Percentiles rank a stretch among this genome's conserved stretches.
Conservation (phyloP, 78 protist genomes). For the Bigelowiella natans region DNA sequence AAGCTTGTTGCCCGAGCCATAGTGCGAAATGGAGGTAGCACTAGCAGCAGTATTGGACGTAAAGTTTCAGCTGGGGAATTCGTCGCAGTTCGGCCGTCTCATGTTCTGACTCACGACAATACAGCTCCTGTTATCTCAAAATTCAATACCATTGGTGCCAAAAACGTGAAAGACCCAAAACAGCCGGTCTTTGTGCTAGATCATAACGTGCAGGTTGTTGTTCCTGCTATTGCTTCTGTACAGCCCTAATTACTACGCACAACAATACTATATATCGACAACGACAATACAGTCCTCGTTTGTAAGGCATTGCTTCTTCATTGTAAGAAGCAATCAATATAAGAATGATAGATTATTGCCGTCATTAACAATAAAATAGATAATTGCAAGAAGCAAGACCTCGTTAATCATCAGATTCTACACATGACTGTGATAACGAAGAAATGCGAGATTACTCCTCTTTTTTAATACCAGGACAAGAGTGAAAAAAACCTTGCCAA, state of each 20-base stretch:
- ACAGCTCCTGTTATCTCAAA: slow-evolving; percentile 35
- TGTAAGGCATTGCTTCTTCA: too few species aligned
- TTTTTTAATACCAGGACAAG: not conserved
- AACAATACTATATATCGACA: too few species aligned
- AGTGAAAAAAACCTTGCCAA: slow-evolving; percentile 41
- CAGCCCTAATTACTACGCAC: too few species aligned
- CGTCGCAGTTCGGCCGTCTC: slow-evolving; percentile 24
- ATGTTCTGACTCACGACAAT: slow-evolving; percentile 41
- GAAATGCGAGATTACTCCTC: too few species aligned
- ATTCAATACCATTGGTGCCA: not conserved
- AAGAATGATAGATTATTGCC: too few species aligned
- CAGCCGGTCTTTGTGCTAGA: slow-evolving; percentile 53
- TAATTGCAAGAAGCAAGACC: too few species aligned
- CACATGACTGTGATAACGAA: too few species aligned
- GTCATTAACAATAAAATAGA: too few species aligned
- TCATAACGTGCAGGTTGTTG: slow-evolving; percentile 53
- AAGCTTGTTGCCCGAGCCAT: not conserved
- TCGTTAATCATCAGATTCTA: too few species aligned
- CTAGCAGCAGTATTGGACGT: not conserved
- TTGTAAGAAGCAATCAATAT: too few species aligned
- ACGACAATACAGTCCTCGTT: too few species aligned
- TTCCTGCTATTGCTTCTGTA: too few species aligned
- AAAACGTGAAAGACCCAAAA: not conserved
- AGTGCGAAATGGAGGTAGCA: not conserved
- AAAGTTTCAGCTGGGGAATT: slow-evolving; percentile 28